These are phyloP conservation scores for Trichothecium sympodiale DNA, from an alignment of 2,329 filamentous ascomycete species.

Conservation along the genomic window DNA sequence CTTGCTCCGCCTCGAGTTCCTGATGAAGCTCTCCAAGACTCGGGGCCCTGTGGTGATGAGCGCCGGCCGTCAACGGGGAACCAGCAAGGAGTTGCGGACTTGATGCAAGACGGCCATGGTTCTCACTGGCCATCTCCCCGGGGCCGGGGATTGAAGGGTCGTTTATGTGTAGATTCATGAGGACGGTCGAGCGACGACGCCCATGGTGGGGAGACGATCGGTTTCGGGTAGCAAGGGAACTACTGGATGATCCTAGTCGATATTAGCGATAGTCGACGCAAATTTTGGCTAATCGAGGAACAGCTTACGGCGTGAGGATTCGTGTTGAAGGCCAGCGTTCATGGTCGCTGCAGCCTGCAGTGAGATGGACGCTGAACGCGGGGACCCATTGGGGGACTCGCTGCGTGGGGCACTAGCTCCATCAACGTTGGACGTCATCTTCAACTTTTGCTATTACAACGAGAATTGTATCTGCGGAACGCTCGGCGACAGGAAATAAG, in stretches of 20 bases:
- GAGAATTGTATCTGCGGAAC: too few species aligned
- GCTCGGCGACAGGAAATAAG: too few species aligned
- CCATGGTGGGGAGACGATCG: constrained; percentile 34
- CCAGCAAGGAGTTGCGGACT: constrained; percentile 36
- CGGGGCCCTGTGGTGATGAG: constrained; percentile 53
- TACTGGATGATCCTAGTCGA: constrained; percentile 36
- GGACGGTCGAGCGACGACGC: constrained; percentile 55
- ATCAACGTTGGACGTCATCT: constrained; percentile 20
- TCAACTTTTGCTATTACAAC: too few species aligned
- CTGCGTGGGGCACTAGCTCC: constrained; percentile 13
- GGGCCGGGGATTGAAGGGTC: constrained; percentile 57
- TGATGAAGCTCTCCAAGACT: constrained; percentile 70
- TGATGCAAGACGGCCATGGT: constrained; percentile 14
- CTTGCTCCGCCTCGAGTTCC: constrained; percentile 68
- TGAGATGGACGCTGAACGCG: constrained; percentile 56
- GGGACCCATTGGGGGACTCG: constrained; percentile 48
- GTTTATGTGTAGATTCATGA: constrained; percentile 65
- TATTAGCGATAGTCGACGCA: too few species aligned
- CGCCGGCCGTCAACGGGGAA: constrained; percentile 38
- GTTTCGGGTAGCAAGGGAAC: constrained; percentile 33
- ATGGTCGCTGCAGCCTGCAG: constrained; percentile 67
- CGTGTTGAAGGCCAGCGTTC: constrained; percentile 63
- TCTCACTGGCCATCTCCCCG: constrained; percentile 53
- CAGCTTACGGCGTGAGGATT: constrained; percentile 44
- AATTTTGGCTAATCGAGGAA: too few species aligned